Conservation (phyloP, 805 yeast genomes). For the Candida suzukii region DNA sequence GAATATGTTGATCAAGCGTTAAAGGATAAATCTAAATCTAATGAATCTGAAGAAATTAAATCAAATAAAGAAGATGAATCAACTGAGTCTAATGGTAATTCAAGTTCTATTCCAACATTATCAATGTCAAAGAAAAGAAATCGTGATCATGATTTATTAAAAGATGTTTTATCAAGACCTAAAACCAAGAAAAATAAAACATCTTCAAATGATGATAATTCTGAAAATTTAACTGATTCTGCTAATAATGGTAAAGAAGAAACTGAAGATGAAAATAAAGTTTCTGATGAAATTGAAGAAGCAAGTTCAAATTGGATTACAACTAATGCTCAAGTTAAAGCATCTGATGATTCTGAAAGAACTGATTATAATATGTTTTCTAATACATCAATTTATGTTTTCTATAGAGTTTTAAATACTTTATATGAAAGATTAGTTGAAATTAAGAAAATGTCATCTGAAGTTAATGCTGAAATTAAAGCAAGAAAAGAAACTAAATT, state of each 20-base stretch:
- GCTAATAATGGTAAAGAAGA: conserved; percentile 15
- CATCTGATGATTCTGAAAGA: conserved; percentile 23
- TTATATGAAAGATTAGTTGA: conserved; percentile 75
- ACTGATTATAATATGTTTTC: conserved; percentile 72
- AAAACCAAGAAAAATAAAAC: conserved; percentile 28
- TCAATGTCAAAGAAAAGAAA: conserved; percentile 37
- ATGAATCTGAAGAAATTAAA: conserved; percentile 7
- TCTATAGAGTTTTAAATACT: conserved; percentile 78
- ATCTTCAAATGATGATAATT: conserved; percentile 6
- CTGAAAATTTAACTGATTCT: too few species aligned
- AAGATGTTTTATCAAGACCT: conserved; percentile 52
- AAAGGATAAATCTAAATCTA: conserved; percentile 25
- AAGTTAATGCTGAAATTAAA: conserved; percentile 67
- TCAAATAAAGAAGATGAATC: conserved; percentile 1
- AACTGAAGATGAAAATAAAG: conserved; percentile 16
- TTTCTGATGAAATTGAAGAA: conserved; percentile 23
- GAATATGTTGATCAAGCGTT: conserved; percentile 38
- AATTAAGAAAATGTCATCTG: conserved; percentile 62
- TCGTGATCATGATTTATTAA: conserved; percentile 50
- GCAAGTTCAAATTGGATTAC: conserved; percentile 28
- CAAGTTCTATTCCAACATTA: conserved; percentile 11
- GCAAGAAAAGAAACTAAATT: conserved; percentile 60
- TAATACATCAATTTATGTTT: conserved; percentile 82
- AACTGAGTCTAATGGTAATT: conserved; percentile 16
- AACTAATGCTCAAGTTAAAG: conserved; percentile 17